A percentile compares a stretch with the other conserved stretches of the same genome.
Evolutionary conservation across 2,329 filamentous ascomycete genomes (phyloP).

Genomic region (Xylaria sp.): DNA sequence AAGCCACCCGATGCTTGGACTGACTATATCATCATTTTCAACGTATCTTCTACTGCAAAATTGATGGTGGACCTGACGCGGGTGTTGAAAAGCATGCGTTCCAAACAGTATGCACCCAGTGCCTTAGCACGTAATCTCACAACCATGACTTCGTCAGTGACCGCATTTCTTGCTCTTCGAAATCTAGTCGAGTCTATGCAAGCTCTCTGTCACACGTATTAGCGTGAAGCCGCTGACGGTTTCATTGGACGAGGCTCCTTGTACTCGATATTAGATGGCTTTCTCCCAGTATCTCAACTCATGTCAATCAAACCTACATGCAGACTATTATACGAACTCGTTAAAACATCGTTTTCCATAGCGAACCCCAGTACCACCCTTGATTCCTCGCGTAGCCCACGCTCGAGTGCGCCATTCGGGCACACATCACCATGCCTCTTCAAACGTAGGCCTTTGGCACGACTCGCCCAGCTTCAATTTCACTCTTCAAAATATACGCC

Average conservation of each 20-base stretch:
- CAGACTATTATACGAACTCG: neutral
- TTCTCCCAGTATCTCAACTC: no score
- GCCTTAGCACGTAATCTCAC: neutral
- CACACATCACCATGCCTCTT: no score
- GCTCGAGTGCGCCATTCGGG: no score
- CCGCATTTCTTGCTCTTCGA: neutral
- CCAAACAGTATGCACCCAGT: neutral
- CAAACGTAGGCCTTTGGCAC: no score
- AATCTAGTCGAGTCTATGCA: neutral
- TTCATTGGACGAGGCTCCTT: no score
- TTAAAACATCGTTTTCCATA: neutral
- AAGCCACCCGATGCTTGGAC: neutral
- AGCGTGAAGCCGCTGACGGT: no score
- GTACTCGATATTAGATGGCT: no score
- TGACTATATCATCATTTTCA: neutral
- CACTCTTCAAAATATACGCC: no score
- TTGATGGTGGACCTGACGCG: neutral
- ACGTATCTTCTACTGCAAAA: neutral
- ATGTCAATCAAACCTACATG: neutral
- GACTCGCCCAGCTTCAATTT: no score
- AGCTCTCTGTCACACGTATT: no score
- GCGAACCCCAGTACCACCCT: no score
- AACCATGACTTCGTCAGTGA: neutral
- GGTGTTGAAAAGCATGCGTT: neutral
- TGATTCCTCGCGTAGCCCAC: no score